phyloP scores from a whole-genome alignment of 768 basidiomycete genomes.

The Favolaschia claudopus region DNA sequence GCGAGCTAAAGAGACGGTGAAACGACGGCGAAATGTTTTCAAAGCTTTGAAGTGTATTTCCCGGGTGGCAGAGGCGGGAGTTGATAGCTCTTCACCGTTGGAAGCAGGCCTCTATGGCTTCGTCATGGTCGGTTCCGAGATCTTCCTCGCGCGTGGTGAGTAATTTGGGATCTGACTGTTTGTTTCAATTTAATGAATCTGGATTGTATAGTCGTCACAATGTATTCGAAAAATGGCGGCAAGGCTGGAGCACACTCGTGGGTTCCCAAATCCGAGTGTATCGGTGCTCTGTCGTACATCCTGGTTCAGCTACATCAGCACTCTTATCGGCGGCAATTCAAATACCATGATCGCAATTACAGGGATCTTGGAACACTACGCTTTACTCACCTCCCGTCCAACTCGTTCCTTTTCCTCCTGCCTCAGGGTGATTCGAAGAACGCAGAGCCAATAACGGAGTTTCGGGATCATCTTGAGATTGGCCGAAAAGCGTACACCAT shows the following conservation, averaged over 20 bases:
- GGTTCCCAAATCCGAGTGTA: background rate
- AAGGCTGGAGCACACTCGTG: background rate
- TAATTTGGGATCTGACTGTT: background rate
- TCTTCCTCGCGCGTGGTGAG: background rate
- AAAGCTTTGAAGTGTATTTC: background rate
- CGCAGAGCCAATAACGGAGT: background rate
- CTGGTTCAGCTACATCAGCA: background rate
- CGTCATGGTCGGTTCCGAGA: background rate
- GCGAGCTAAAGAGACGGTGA: background rate
- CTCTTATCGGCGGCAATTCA: background rate
- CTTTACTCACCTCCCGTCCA: background rate
- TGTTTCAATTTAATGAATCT: background rate
- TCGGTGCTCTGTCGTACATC: conserved; percentile 1
- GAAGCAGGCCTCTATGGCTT: background rate
- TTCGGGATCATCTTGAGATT: background rate
- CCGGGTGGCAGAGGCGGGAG: background rate
- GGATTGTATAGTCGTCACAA: background rate
- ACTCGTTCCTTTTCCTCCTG: background rate
- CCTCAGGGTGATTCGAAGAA: background rate
- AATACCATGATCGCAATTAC: background rate
- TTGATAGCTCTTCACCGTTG: background rate
- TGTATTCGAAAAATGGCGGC: conserved; percentile 4
- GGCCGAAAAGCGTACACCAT: background rate
- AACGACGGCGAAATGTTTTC: background rate
- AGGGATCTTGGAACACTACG: background rate